phyloP scores from a whole-genome alignment of 345 rosid genomes.

The Melaleuca quinquenervia region DNA sequence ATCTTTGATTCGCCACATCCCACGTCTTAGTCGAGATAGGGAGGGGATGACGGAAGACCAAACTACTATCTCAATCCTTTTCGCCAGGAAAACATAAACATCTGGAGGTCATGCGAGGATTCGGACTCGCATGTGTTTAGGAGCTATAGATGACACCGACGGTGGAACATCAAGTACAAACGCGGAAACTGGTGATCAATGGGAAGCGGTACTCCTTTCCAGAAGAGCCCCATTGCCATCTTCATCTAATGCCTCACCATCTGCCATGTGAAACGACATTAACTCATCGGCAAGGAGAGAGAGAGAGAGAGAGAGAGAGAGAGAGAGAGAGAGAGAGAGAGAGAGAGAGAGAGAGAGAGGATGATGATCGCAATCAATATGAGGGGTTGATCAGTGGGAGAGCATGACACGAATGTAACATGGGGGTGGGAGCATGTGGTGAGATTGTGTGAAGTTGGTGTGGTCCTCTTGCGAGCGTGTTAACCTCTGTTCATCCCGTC shows the following conservation, averaged over 20 bases:
- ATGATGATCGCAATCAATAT: not conserved
- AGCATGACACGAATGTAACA: slow-evolving; percentile 24
- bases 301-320: not conserved
- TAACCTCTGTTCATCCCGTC: not conserved
- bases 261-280: not conserved
- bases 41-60: not conserved
- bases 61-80: not conserved
- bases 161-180: not conserved
- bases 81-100: not conserved
- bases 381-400: not conserved
- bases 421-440: not conserved
- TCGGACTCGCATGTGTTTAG: not conserved
- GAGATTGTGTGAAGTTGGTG: not conserved
- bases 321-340: not conserved
- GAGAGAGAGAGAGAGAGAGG: not conserved
- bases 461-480: not conserved
- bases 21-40: not conserved
- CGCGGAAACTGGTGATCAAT: not conserved
- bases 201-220: not conserved
- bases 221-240: not conserved
- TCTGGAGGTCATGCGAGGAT: not conserved
- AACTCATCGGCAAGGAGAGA: not conserved
- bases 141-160: not conserved
- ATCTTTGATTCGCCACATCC: not conserved
- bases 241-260: not conserved